Base-by-base conservation (phyloP, 768 basidiomycete species). In the Hebeloma cylindrosporum region DNA sequence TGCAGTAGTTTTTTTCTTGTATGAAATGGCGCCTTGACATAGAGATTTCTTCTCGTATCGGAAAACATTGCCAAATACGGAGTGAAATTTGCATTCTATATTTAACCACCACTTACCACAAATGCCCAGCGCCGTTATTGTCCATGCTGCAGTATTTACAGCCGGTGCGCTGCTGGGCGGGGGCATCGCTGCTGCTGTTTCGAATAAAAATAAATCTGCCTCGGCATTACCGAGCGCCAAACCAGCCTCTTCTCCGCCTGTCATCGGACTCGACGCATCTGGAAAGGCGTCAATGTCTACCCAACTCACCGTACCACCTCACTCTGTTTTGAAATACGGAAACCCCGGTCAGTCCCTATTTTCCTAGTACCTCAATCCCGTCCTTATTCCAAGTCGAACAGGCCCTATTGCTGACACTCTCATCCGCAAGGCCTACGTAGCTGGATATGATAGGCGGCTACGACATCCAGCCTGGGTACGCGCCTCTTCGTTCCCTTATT, bases 381-480 rank as follows among this genome's bases (percentile, higher is more conserved):
- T 34, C 26, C 20, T 7, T 11, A 40, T 26, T 31, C n/a, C n/a
- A n/a, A n/a, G n/a, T 25, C n/a, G 18, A 47, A n/a, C 53, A 95
- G 93, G 93, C 6, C 93, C 94, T 10, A 74, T 92, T 40, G 74
- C 84, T 2, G 94, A 96, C 66, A 60, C 83, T 9, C 71, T 96
- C 16, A 75, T 84, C 32, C 79, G 92, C 37, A 79, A 80, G 60
- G 93, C 88, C 11, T 97, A 96, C 58, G 83, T 86, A 16, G 83
- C 91, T 1, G 90, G 80, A 7, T 98, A 99, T 63, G 96, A 99
- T 64, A 74, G 96, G 41, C 75, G 90, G 9, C 69, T 94, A 44
- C 75, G 91, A 13, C 94, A 98, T 68, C 93, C 95, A 2, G 79
- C 93, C 23, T 98, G 95, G 94, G 93, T 94, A 60, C 35, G 79